Evolutionary conservation across 768 basidiomycete genomes (phyloP).

Genomic region (Mycena kentingensis): DNA sequence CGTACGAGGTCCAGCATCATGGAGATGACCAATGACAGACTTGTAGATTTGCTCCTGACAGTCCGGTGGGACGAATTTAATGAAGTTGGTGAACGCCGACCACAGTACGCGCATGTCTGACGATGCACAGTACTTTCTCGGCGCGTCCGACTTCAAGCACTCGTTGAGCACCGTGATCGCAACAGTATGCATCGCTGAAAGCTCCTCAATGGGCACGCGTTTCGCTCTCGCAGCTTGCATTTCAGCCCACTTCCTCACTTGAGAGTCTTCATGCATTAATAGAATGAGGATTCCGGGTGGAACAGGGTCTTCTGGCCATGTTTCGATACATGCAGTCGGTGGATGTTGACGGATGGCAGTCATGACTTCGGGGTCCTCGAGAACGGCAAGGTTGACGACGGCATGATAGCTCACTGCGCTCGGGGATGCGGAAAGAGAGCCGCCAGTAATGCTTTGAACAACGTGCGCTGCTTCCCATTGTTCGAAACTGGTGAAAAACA

Average conservation of each 20-base stretch:
- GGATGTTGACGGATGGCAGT: constrained; percentile 39
- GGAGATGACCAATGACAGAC: constrained; percentile 61
- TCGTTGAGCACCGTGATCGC: constrained; percentile 46
- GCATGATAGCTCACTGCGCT: constrained; percentile 62
- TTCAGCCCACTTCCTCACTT: constrained; percentile 63
- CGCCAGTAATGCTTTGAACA: constrained; percentile 45
- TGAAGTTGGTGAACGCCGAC: constrained; percentile 43
- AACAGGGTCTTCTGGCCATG: constrained; percentile 61
- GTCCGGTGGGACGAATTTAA: constrained; percentile 57
- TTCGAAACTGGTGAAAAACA: constrained; percentile 66
- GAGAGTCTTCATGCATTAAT: constrained; percentile 48
- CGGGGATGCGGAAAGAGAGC: constrained; percentile 44
- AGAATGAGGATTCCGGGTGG: constrained; percentile 64
- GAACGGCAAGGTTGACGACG: constrained; percentile 60
- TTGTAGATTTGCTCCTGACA: constrained; percentile 28
- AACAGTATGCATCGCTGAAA: constrained; percentile 46
- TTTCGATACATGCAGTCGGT: constrained; percentile 38
- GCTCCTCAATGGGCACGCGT: constrained; percentile 51
- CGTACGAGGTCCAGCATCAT: constrained; percentile 63
- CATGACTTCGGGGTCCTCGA: constrained; percentile 52
- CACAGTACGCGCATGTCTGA: constrained; percentile 51
- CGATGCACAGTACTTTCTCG: neutral
- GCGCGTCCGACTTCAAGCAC: constrained; percentile 28
- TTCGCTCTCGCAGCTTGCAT: constrained; percentile 43
- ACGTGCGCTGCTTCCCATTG: constrained; percentile 64